Conservation (phyloP, 805 yeast genomes). For the Candida caryicola region DNA sequence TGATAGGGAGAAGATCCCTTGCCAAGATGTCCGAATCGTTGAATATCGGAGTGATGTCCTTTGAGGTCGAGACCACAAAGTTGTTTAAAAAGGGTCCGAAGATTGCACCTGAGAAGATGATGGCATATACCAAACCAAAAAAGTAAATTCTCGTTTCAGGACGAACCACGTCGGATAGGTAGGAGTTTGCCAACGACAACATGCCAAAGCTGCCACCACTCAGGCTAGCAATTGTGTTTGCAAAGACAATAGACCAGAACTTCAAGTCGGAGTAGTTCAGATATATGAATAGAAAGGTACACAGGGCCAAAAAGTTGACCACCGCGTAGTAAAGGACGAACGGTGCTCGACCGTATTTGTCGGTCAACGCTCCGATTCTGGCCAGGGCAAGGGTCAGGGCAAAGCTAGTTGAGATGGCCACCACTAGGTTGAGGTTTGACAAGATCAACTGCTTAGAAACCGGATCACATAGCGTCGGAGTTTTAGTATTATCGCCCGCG, state of each 20-base stretch:
- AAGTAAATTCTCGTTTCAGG: constrained; percentile 7
- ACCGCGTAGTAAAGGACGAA: constrained; percentile 4
- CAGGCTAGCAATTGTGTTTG: not conserved
- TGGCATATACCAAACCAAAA: constrained; percentile 8
- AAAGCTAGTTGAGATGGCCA: constrained; percentile 1
- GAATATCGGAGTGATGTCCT: not conserved
- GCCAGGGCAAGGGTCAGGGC: constrained; percentile 6
- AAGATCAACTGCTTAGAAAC: constrained; percentile 6
- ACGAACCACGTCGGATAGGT: constrained; percentile 8
- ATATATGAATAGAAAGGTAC: constrained; percentile 1
- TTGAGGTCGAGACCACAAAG: constrained; percentile 1
- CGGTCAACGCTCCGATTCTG: constrained; percentile 9
- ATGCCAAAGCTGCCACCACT: constrained; percentile 7
- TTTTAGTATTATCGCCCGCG: not conserved
- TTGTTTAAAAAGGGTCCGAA: constrained; percentile 10
- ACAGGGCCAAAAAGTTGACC: not conserved
- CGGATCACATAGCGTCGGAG: constrained; percentile 9
- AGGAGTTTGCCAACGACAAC: constrained; percentile 7
- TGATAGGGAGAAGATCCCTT: constrained; percentile 15
- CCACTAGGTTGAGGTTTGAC: constrained; percentile 7
- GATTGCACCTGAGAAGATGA: constrained; percentile 4
- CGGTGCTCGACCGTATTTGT: constrained; percentile 8
- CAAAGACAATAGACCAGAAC: constrained; percentile 1
- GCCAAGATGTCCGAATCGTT: constrained; percentile 3
- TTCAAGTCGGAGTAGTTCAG: not conserved